Percentiles rank a stretch among this genome's conserved stretches.
phyloP scores from a whole-genome alignment of 352 stramenopile species.

The Pythium guiyangense region DNA sequence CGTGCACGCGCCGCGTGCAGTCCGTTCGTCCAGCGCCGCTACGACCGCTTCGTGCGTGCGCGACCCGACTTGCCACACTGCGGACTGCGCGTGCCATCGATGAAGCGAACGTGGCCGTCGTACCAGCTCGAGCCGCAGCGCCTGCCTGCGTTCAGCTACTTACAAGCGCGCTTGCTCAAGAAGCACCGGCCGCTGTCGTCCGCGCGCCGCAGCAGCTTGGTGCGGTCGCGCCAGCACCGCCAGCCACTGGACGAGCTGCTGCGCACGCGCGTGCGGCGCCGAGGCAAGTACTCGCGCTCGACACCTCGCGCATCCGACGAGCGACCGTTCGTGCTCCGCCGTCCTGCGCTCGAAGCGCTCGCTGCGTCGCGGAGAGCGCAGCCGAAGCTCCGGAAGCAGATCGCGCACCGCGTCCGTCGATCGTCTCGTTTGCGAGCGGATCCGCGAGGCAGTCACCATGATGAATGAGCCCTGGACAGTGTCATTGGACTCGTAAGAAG shows the following conservation, averaged over 20 bases:
- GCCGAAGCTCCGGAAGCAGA: background rate
- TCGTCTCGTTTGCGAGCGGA: too few species aligned
- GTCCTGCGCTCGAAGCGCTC: background rate
- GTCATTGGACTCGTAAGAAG: too few species aligned
- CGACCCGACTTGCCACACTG: slow-evolving; percentile 16
- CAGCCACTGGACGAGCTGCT: slow-evolving; percentile 6
- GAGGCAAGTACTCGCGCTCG: background rate
- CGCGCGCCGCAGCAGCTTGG: slow-evolving; percentile 15
- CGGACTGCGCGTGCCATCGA: slow-evolving; percentile 7
- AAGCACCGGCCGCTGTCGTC: slow-evolving; percentile 13
- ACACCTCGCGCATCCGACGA: background rate
- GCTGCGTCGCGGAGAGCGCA: background rate
- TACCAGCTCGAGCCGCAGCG: background rate
- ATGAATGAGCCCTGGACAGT: too few species aligned
- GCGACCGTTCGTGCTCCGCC: background rate
- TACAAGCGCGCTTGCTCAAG: slow-evolving; percentile 14
- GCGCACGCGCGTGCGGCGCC: background rate
- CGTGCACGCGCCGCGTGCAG: slow-evolving; percentile 9
- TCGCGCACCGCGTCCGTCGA: background rate
- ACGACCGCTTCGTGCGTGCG: slow-evolving; percentile 18
- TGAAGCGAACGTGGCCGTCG: background rate
- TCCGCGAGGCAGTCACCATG: too few species aligned
- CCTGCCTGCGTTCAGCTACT: slow-evolving; percentile 17
- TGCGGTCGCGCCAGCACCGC: slow-evolving; percentile 8
- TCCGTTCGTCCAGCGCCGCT: slow-evolving; percentile 22